A percentile compares a stretch with the other conserved stretches of the same genome.
Conservation (phyloP, 2,329 filamentous ascomycete genomes). For the Elsinoe batatas region DNA sequence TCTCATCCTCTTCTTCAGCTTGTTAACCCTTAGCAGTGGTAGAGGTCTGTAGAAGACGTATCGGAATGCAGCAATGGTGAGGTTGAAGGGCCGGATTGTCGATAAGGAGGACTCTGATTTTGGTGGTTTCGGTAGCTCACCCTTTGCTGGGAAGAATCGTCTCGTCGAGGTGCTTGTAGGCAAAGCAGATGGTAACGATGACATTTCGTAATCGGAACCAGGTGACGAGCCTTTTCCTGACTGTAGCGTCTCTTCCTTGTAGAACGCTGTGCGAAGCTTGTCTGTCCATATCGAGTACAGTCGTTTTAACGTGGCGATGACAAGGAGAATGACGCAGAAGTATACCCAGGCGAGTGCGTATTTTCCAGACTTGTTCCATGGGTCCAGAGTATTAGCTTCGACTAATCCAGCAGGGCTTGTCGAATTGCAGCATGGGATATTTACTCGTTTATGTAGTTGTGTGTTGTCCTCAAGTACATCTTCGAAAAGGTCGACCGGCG, state of each 20-base stretch:
- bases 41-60: constrained; percentile 85
- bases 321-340: constrained; percentile 65
- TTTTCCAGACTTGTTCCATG: constrained; percentile 72
- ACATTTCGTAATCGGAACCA: constrained; percentile 52
- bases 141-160: constrained; percentile 65
- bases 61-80: constrained; percentile 69
- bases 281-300: constrained; percentile 88
- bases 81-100: constrained; percentile 64
- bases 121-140: constrained; percentile 49
- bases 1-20: constrained; percentile 50
- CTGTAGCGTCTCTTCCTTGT: constrained; percentile 69
- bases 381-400: constrained; percentile 54
- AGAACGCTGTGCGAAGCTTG: constrained; percentile 79
- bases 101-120: constrained; percentile 61
- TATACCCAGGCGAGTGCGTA: constrained; percentile 85
- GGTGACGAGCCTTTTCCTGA: constrained; percentile 49
- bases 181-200: constrained; percentile 34
- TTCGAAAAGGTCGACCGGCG: constrained; percentile 7
- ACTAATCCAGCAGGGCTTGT: constrained; percentile 46
- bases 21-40: constrained; percentile 48
- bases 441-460: constrained; percentile 36
- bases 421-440: constrained; percentile 43
- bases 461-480: constrained; percentile 11
- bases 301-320: constrained; percentile 56
- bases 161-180: constrained; percentile 52